Evolutionary conservation across 2,329 filamentous ascomycete genomes (phyloP), one percentile per base, ranked within the genome.

Genomic region (Fusarium mangiferae): DNA sequence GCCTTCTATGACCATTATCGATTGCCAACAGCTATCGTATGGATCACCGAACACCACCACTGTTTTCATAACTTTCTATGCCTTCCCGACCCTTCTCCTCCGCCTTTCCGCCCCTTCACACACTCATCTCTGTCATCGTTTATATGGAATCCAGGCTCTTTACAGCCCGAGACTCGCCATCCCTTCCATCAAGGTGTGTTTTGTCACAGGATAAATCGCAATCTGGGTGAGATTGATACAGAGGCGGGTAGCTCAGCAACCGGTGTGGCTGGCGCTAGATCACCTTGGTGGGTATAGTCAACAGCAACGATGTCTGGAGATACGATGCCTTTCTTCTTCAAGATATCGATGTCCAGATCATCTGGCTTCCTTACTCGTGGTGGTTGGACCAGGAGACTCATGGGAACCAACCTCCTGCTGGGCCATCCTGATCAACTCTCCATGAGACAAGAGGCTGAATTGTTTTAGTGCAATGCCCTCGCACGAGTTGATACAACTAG

Each of bases 321-420:
- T 63, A 67, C 3, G 66, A 75, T 6, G 71, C 63, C 22, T 60
- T 68, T 41, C 70, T 70, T 7, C 48, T 78, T 12, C 71, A 72
- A 17, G 18, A 28, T 11, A 65, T 78, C 65, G 59, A 68, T 42
- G 42, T 45, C 3, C 57, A 24, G 3, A 72, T 73, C 60, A 26
- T 59, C 44, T 5, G 49, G 20, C 17, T 62, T 54, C 66, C 14
- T 66, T 83, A 7, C 82, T 79, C 2, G 72, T 84, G 5, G 71
- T 84, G 6, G 70, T 82, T 14, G 84, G 84, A 1, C 81, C 81
- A 3, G 80, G 84, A 3, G 78, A 73, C 2, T 79, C 74, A 18
- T 79, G 80, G 80, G 3, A 82, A 86, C 65, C 82, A 82, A 0
- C 82, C 82, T 67, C 84, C 1, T 79, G 80, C 60, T 83, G 82